Conservation (phyloP, 768 basidiomycete species). For the Strobilomyces echinocephalus region DNA sequence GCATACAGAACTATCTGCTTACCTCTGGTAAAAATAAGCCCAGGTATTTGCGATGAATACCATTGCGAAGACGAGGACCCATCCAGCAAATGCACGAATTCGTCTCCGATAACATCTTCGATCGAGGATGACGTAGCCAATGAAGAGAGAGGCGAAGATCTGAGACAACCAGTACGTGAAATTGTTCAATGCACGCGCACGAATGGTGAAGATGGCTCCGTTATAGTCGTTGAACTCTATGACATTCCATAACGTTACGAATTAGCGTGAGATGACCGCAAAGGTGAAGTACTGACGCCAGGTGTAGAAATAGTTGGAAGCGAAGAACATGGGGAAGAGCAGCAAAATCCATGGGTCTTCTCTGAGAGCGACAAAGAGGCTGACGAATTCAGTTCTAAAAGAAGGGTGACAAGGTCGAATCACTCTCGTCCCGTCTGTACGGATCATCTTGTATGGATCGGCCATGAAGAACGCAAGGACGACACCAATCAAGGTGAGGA, state of each 20-base stretch:
- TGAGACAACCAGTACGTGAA: constrained; percentile 77
- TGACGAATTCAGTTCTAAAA: constrained; percentile 70
- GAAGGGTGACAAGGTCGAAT: constrained; percentile 57
- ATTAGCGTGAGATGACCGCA: neutral
- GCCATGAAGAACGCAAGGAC: constrained; percentile 63
- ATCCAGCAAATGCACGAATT: constrained; percentile 65
- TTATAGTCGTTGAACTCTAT: constrained; percentile 82
- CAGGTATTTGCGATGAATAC: constrained; percentile 70
- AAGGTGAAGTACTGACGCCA: constrained; percentile 53
- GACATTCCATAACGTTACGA: constrained; percentile 2
- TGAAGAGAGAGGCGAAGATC: constrained; percentile 68
- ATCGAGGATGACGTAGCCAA: constrained; percentile 65
- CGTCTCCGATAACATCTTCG: constrained; percentile 52
- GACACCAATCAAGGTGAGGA: constrained; percentile 66
- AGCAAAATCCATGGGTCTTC: constrained; percentile 70
- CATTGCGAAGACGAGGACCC: constrained; percentile 59
- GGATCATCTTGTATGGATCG: constrained; percentile 66
- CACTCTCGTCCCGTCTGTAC: constrained; percentile 70
- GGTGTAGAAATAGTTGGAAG: constrained; percentile 81
- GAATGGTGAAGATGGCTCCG: constrained; percentile 71
- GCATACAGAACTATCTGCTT: constrained; percentile 9
- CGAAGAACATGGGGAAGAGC: constrained; percentile 82
- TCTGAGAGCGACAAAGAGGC: constrained; percentile 60
- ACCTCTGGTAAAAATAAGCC: constrained; percentile 78
- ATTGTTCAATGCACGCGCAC: constrained; percentile 74